Base-by-base conservation (phyloP, 2,329 filamentous ascomycete species). In the Sporothrix globosa region DNA sequence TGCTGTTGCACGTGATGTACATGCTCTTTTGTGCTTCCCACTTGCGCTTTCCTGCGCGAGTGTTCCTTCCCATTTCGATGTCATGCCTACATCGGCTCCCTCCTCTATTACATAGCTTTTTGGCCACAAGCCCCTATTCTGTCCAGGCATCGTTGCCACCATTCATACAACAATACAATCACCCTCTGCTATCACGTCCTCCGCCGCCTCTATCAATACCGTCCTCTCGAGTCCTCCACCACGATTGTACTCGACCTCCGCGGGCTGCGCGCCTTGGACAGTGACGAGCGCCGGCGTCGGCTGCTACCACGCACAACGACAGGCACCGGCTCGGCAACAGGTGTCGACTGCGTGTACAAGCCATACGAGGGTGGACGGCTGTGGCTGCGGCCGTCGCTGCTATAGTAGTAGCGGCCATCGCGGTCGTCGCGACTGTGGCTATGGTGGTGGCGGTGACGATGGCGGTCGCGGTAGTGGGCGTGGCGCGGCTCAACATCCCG, bases 231-330 rank as follows among this genome's bases (percentile, higher is more conserved):
- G 13, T 72, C 61, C 21, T 72, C 71, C 24, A 68, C 48, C 24
- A 68, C 46, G 21, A 68, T 66, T 10, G 21, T 65, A 19, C 60
- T 24, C 7, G 71, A 69, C 34, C 53, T 44, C 21, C 71, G 63
- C 6, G 71, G 68, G 50, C 68, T 70, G n/a, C 68, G 68, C 3
- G 60, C 27, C 48, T 56, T 65, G 3, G 68, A 69, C 10, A 48
- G 13, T 4, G 61, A 66, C 17, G 54, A 46, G 7, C 48, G 46
- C 19, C 56, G 54, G 3, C 53, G 53, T 27, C 56, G 39, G 65
- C 69, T 67, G 48, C 52, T 39, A 48, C 68, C 61, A 2, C 69
- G 65, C 21, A 72, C 69, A 11, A 70, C 69, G 14, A 72, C 71
- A 9, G 66, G 69, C 56, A 65, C 70, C 2, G 70, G 60, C 21